Evolutionary conservation across 2,329 filamentous ascomycete species (phyloP), one percentile per base, ranked within the genome.

Genomic region (Alternaria atra): DNA sequence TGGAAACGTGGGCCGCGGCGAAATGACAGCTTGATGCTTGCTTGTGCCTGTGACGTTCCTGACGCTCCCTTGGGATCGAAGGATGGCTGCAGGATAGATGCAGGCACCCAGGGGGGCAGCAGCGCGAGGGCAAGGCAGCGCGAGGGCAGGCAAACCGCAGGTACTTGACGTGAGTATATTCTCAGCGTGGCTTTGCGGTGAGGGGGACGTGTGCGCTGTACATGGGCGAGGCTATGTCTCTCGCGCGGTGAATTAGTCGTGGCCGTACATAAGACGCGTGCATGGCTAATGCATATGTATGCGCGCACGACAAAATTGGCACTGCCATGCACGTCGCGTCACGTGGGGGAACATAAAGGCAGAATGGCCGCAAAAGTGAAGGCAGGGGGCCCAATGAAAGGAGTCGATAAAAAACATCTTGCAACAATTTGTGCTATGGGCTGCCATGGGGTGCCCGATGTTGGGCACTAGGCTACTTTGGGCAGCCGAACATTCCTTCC

Each of bases 191-290:
- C 46, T 51, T 57, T 57, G 58, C 58, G 58, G 58, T 60, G 56
- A 58, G 47, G 35, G 20, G 23, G 12, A 37, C n/a, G 58, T 52
- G 47, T 55, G 58, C 32, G 39, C 46, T 50, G 46, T 50, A n/a
- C 30, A 35, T 5, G n/a, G 1, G 43, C 40, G 57, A 65, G 57
- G 61, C 61, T 53, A 55, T 60, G 61, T 64, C 46, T 44, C 54
- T 25, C 23, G 61, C 40, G 60, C 60, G 62, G 58, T 63, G 60
- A 60, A 62, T 60, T 65, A 63, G 64, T 63, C 56, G 65, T 58
- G 58, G 64, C 62, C 61, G 65, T 61, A 68, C 66, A 71, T 68
- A 63, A 66, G 59, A 63, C 55, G 64, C 61, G 67, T 65, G 66
- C 69, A 67, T 68, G 63, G 55, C 66, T 63, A 66, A 63, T 68